These are phyloP conservation scores for Populus hybrid DNA, from an alignment of 441 rosid species.

Conservation along the genomic window DNA sequence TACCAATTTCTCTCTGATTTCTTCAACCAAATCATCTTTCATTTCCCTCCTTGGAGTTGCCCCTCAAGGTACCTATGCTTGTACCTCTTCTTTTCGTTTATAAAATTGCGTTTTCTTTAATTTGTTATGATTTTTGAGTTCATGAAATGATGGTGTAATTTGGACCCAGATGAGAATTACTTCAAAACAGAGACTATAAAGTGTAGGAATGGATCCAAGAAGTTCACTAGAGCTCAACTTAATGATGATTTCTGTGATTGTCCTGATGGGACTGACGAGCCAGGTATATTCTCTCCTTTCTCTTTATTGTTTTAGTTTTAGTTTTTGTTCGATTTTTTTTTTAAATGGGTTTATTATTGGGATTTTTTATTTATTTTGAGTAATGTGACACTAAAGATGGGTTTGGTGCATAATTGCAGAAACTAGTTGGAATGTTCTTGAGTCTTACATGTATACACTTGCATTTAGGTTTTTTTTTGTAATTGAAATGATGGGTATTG, in stretches of 20 bases:
- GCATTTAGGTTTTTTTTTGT: not conserved
- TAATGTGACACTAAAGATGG: not conserved
- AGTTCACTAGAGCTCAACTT: conserved; percentile 67
- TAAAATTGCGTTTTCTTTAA: not conserved
- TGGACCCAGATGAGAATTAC: conserved; percentile 57
- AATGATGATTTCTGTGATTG: conserved; percentile 97
- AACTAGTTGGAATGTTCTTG: not conserved
- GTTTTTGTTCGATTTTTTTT: no score
- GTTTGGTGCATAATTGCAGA: not conserved
- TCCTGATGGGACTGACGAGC: conserved; percentile 84
- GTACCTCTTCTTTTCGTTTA: not conserved
- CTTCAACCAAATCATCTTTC: conserved; percentile 12
- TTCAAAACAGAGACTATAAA: conserved; percentile 57
- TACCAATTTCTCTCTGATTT: not conserved
- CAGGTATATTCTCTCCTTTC: conserved; percentile 38
- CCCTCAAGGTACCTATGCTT: conserved; percentile 21
- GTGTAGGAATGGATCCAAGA: conserved; percentile 82
- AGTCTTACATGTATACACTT: not conserved
- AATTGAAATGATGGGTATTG: no score
- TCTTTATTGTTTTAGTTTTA: no score
- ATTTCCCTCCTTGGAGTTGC: conserved; percentile 20
- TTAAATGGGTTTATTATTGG: not conserved
- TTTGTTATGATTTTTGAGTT: not conserved
- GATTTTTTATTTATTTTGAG: not conserved
- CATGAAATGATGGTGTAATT: not conserved